Evolutionary conservation across 2,329 filamentous ascomycete species (phyloP).

Genomic region (Domatiomyces globalis): DNA sequence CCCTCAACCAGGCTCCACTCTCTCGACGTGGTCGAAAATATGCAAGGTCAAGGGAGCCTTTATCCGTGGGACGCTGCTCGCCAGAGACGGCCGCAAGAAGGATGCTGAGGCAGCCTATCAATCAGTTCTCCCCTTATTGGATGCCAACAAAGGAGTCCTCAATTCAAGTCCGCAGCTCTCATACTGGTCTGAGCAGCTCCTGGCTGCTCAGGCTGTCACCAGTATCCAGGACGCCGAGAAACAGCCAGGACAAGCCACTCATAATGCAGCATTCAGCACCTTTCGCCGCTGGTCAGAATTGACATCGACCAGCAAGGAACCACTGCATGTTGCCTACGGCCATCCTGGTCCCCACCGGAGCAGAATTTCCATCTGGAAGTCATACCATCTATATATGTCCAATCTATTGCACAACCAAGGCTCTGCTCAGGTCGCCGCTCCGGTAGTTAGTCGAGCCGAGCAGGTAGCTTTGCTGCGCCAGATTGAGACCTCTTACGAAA

Average conservation of each 20-base stretch:
- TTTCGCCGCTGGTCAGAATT: slow-evolving; percentile 34
- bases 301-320: slow-evolving; percentile 8
- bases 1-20: slow-evolving; percentile 26
- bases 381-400: slow-evolving; percentile 71
- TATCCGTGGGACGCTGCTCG: slow-evolving; percentile 49
- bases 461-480: slow-evolving; percentile 64
- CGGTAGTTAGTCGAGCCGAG: slow-evolving; percentile 37
- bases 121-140: slow-evolving; percentile 50
- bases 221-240: slow-evolving; percentile 30
- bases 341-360: slow-evolving; percentile 20
- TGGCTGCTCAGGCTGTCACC: slow-evolving; percentile 57
- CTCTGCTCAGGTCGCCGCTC: slow-evolving; percentile 4
- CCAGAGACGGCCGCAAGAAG: slow-evolving; percentile 6
- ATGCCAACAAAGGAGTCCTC: slow-evolving; percentile 21
- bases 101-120: slow-evolving; percentile 49
- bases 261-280: slow-evolving; percentile 19
- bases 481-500: slow-evolving; percentile 67
- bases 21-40: slow-evolving; percentile 61
- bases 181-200: slow-evolving; percentile 63
- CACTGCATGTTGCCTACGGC: slow-evolving; percentile 9
- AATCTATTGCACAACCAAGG: slow-evolving; percentile 43
- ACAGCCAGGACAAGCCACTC: slow-evolving; percentile 34
- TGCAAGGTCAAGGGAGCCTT: slow-evolving; percentile 68
- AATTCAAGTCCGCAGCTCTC: slow-evolving; percentile 50
- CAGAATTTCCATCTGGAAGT: slow-evolving; percentile 61